Base-by-base conservation (phyloP, 208 protist species). In the Acanthamoeba castellanii region DNA sequence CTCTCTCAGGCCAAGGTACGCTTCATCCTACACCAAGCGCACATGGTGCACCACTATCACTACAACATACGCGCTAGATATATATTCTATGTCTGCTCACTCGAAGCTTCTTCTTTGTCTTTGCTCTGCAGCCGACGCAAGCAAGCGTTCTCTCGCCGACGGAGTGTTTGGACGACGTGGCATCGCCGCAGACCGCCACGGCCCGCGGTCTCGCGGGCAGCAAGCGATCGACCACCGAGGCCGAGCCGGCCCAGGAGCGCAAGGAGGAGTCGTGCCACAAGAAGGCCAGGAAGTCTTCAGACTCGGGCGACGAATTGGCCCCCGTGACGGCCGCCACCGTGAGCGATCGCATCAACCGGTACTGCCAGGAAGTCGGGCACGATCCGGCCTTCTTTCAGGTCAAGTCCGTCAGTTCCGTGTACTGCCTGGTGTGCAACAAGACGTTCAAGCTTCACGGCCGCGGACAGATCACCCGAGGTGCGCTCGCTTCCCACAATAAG, bases 381-480 rank as follows among this genome's bases (percentile, higher is more conserved):
- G 68, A 76, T n/a, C 68, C 68, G 68, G 68, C 68, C 11, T 76
- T 76, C 68, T 76, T 76, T 5, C 68, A 76, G 68, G 68, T 76
- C 68, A 76, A 42, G 68, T 76, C 68, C 22, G 68, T 45, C 68
- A 76, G 27, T 20, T 32, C 27, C 14, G 68, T 76, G 13, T 76
- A 42, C 34, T 76, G 68, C 34, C 30, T 76, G 14, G 68, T 76
- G 30, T 76, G 68, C 68, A 76, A 76, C 68, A 76, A 76, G 27
- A 45, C 68, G n/a, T 76, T 76, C 68, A 76, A 76, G 34, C 68
- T 76, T 2, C 68, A 76, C 68, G 68, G 30, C 8, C 68, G 68
- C 27, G 68, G 68, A 8, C 68, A 42, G 8, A 76, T 76, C 34
- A 76, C 68, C 5, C 27, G 68, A 76, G 64, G 64, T 70, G n/a